phyloP scores from a whole-genome alignment of 768 basidiomycete genomes.

The Suillus subaureus region DNA sequence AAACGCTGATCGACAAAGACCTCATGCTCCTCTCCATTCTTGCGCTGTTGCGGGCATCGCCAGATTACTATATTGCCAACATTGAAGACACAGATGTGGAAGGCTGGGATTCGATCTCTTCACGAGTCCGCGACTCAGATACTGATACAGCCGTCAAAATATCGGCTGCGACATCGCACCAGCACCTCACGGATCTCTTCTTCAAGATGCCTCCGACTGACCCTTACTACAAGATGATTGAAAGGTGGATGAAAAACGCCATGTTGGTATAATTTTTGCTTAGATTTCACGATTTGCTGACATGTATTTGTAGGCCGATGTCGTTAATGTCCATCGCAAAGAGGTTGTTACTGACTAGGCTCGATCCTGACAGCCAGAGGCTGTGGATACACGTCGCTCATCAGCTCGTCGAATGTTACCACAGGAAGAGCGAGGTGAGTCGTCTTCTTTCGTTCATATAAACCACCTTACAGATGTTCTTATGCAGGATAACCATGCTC shows the following conservation, averaged over 20 bases:
- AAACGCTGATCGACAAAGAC: conserved; percentile 69
- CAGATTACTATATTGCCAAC: conserved; percentile 54
- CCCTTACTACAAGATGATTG: conserved; percentile 37
- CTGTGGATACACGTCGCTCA: conserved; percentile 69
- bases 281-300: conserved; percentile 3
- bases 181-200: conserved; percentile 44
- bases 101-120: conserved; percentile 46
- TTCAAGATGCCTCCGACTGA: conserved; percentile 46
- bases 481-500: conserved; percentile 44
- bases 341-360: conserved; percentile 60
- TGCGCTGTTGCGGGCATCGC: conserved; percentile 64
- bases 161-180: conserved; percentile 53
- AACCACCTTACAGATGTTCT: conserved; percentile 11
- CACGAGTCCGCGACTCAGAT: conserved; percentile 63
- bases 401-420: conserved; percentile 60
- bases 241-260: conserved; percentile 47
- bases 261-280: conserved; percentile 40
- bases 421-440: conserved; percentile 50
- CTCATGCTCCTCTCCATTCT: conserved; percentile 70
- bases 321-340: conserved; percentile 49
- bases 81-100: conserved; percentile 28
- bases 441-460: neutral
- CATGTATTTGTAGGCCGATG: conserved; percentile 18
- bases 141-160: conserved; percentile 68
- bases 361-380: conserved; percentile 62